phyloP scores from a whole-genome alignment of 2,329 filamentous ascomycete genomes.

The Ilyonectria robusta region DNA sequence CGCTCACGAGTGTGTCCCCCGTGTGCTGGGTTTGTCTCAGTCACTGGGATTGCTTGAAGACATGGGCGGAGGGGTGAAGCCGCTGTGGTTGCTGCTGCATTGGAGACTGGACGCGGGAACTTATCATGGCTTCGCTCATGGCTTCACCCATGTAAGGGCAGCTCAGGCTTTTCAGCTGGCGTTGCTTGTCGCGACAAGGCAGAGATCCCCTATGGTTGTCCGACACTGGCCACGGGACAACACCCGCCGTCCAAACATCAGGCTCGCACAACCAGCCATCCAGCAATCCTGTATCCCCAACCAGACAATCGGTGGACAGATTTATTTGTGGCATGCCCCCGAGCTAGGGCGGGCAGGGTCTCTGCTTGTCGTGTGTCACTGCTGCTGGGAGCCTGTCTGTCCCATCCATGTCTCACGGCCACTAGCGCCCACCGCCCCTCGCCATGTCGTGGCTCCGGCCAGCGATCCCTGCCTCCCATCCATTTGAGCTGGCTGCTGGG shows the following conservation, averaged over 20 bases:
- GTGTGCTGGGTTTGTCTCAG: slow-evolving; percentile 19
- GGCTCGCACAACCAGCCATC: background rate
- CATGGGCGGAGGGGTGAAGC: slow-evolving; percentile 3
- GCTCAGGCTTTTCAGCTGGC: background rate
- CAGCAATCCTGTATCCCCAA: background rate
- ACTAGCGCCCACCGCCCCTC: slow-evolving; percentile 44
- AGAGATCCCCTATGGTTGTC: background rate
- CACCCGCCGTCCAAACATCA: slow-evolving; percentile 11
- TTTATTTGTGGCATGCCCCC: slow-evolving; percentile 6
- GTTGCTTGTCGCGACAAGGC: background rate
- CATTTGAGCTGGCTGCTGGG: background rate
- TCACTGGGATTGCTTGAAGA: slow-evolving; percentile 4
- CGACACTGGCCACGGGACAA: background rate
- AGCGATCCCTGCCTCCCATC: slow-evolving; percentile 37
- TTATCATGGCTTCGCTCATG: slow-evolving; percentile 17
- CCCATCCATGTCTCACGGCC: slow-evolving; percentile 46
- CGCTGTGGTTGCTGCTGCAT: slow-evolving; percentile 16
- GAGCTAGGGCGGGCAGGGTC: slow-evolving; percentile 14
- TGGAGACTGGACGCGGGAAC: background rate
- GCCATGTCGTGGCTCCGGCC: slow-evolving; percentile 28
- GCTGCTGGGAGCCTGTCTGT: slow-evolving; percentile 32
- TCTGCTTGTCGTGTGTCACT: slow-evolving; percentile 29
- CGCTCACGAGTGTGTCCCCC: slow-evolving; percentile 16
- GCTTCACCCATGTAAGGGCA: slow-evolving; percentile 11
- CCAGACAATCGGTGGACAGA: slow-evolving; percentile 5